Evolutionary conservation across 371 early-diverging fungal genomes (phyloP), one percentile per base, ranked within the genome.

Genomic region (Entomophthora muscae): DNA sequence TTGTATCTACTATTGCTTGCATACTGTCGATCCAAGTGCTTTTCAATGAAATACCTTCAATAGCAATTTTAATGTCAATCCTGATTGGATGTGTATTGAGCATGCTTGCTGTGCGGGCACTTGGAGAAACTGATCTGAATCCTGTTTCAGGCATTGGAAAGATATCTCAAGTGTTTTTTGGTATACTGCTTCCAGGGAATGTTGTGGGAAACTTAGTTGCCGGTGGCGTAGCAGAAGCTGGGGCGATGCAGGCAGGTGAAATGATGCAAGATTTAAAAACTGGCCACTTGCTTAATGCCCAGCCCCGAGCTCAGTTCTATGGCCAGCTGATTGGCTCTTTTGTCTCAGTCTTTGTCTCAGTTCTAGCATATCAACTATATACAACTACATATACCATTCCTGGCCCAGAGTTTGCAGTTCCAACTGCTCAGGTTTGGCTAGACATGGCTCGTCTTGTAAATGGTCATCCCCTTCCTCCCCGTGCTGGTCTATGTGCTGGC

Each of bases 231-330:
- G 90, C 92, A 5, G 90, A 88, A 69, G 87, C 88, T 17, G 89
- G 83, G 22, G 63, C 64, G 17, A 33, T 52, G 22, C 72, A 70
- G 52, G 72, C 71, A 12, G 78, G 87, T 59, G 91, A 90, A 66
- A 76, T 92, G 66, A 89, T 92, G 83, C 88, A 88, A 71, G 92
- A 92, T 71, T 72, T 92, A 32, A 90, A 90, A 67, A 90, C 93
- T 2, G 93, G 89, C 0, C 86, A 90, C 69, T 64, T 90, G 12
- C 70, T 92, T 27, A 77, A 78, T 28, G 90, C 91, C 0, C 83
- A 87, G 0, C 93, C 93, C 0, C 80, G 83, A 63, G 84, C 90
- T 0, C 91, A 90, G 71, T 90, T 92, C 70, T 82, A 78, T 64
- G 93, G 84, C 0, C 93, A 92, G 67, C 68, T 88, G 74, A 78